A percentile compares a stretch with the other conserved stretches of the same genome.
Conservation (phyloP, 225 moss, liverwort and hornwort genomes). For the Ulota crispa region DNA sequence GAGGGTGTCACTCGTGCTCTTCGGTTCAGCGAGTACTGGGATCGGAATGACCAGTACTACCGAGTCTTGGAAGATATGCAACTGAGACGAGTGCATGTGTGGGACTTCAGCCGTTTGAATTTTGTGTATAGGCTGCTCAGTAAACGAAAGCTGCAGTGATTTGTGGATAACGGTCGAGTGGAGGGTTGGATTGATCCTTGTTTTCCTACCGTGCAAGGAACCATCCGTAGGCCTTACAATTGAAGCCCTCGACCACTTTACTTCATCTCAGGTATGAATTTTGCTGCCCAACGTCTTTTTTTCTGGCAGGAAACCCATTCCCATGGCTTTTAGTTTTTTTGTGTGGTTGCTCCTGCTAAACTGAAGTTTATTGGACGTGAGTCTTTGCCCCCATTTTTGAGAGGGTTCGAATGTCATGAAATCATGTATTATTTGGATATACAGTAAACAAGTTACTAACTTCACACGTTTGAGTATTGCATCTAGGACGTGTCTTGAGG, state of each 20-base stretch:
- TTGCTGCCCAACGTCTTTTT: background rate
- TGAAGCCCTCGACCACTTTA: constrained; percentile 78
- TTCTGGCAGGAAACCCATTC: background rate
- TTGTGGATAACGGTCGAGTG: constrained; percentile 76
- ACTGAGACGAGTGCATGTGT: constrained; percentile 65
- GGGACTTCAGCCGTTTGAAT: constrained; percentile 90
- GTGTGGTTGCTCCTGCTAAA: too few species aligned
- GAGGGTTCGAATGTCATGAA: too few species aligned
- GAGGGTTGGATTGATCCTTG: constrained; percentile 94
- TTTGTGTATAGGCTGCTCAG: constrained; percentile 87
- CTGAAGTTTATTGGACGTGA: too few species aligned
- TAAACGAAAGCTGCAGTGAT: constrained; percentile 85
- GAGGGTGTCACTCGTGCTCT: constrained; percentile 92
- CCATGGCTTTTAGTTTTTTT: too few species aligned
- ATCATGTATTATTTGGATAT: too few species aligned
- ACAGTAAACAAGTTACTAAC: too few species aligned
- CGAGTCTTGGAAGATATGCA: constrained; percentile 78
- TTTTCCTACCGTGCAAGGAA: constrained; percentile 80
- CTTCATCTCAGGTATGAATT: constrained; percentile 66
- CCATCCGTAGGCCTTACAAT: constrained; percentile 66
- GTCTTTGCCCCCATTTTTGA: too few species aligned
- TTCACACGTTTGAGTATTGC: too few species aligned
- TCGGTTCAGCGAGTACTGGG: constrained; percentile 82
- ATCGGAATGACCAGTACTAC: constrained; percentile 88
- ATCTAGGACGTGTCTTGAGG: too few species aligned